Evolutionary conservation across 495 filamentous ascomycete genomes (phyloP), one percentile per base, ranked within the genome.

Genomic region (Aspergillus nidulans): DNA sequence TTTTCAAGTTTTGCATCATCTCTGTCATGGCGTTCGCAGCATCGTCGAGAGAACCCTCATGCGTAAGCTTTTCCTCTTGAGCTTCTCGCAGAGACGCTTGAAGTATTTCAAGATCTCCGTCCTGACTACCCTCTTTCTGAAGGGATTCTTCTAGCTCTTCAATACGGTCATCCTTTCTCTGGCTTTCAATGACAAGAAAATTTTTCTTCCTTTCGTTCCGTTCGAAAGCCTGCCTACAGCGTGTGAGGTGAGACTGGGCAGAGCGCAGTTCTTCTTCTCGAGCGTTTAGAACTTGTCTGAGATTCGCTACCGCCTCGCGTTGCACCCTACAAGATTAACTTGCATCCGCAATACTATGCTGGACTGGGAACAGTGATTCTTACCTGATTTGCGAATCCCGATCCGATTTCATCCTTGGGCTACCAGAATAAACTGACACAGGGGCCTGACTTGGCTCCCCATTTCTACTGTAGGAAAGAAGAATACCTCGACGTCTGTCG

Each of bases 321-420:
- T 82, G 77, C 41, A 72, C 59, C 19, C 76, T 81, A 43, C 1
- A 60, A 57, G 13, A 25, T 21, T 55, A 9, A 30, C n/a, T 28
- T 25, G 24, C 34, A n/a, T 45, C 10, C 41, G 42, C 16, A 39
- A 13, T 23, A 6, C 28, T 6, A 9, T 39, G 9, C 16, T 19
- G 9, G 3, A 28, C 15, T 1, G 2, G 16, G 15, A 13, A 18
- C 20, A 21, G 36, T 21, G 8, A 9, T 40, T 44, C 72, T 39
- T 77, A 81, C 70, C 70, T 75, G 36, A 88, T 79, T 68, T 89
- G 88, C 19, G 79, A 79, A 36, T 82, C 85, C 7, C 83, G 71
- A 62, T 96, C 89, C 0, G 89, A 87, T 68, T 87, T 87, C 85
- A 97, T 95, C 8, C 90, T 83, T 21, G 85, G 73, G n/a, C 60